Conservation (phyloP, 164 flowering plant species). For the Kingdonia uniflora region DNA sequence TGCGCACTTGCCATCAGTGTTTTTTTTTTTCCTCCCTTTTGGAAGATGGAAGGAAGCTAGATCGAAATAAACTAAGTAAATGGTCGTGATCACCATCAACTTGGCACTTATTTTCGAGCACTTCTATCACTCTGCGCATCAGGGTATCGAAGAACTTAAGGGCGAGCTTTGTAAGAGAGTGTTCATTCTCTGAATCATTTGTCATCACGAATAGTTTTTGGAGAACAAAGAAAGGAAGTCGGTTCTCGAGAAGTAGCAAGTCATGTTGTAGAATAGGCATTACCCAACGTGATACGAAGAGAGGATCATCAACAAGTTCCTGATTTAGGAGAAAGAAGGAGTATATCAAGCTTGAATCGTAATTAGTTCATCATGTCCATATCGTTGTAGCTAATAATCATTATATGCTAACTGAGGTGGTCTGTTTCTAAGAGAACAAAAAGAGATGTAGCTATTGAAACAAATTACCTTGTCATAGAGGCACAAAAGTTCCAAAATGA, state of each 20-base stretch:
- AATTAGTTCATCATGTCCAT: too few relatives aligned
- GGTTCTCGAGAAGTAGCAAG: slow-evolving; percentile 27
- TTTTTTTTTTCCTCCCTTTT: slow-evolving; percentile 1
- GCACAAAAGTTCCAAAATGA: slow-evolving; percentile 17
- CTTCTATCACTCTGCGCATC: slow-evolving; percentile 5
- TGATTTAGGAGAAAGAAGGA: background rate
- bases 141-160: slow-evolving; percentile 22
- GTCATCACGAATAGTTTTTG: slow-evolving; percentile 12
- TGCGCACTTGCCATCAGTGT: too few relatives aligned
- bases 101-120: background rate
- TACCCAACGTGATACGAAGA: slow-evolving; percentile 24
- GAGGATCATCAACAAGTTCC: slow-evolving; percentile 13
- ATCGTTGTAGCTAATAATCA: too few relatives aligned
- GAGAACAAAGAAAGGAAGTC: slow-evolving; percentile 24
- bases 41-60: slow-evolving; percentile 12
- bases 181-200: background rate
- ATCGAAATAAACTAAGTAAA: slow-evolving; percentile 19
- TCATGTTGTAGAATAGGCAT: slow-evolving; percentile 19
- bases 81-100: slow-evolving; percentile 7
- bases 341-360: too few relatives aligned
- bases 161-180: slow-evolving; percentile 12
- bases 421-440: too few relatives aligned
- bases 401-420: too few relatives aligned
- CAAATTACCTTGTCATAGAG: slow-evolving; percentile 2
- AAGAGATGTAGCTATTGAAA: too few relatives aligned